A percentile compares a stretch with the other conserved stretches of the same genome.
These are phyloP conservation scores for Candida labiduridarum DNA, from an alignment of 1,139 yeast species.

Conservation along the genomic window DNA sequence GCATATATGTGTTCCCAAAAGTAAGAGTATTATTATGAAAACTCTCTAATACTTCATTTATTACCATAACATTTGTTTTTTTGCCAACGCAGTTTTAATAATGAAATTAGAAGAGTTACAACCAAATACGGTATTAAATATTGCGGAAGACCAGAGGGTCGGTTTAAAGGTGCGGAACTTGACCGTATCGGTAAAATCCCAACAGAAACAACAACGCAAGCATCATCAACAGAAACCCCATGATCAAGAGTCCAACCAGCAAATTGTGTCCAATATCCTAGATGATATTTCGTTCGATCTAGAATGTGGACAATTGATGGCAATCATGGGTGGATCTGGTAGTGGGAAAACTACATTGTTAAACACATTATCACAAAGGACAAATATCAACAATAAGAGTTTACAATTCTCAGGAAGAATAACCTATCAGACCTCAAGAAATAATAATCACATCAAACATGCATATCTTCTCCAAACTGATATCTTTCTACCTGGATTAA, in stretches of 20 bases:
- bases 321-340: conserved; percentile 85
- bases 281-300: conserved; percentile 57
- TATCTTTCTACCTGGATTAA: conserved; percentile 66
- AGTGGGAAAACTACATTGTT: conserved; percentile 84
- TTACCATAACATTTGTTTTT: background rate
- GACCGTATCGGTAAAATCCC: conserved; percentile 29
- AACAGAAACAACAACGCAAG: conserved; percentile 12
- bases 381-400: conserved; percentile 36
- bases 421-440: conserved; percentile 18
- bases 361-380: conserved; percentile 68
- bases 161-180: conserved; percentile 32
- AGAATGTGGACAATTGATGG: conserved; percentile 56
- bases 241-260: background rate
- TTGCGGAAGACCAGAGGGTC: conserved; percentile 27
- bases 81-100: background rate
- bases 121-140: conserved; percentile 19
- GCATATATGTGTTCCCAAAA: background rate
- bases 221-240: conserved; percentile 8
- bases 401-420: conserved; percentile 36
- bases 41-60: background rate
- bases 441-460: conserved; percentile 34
- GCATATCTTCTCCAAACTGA: conserved; percentile 84
- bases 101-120: background rate
- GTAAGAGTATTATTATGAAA: background rate
- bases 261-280: conserved; percentile 24